These are phyloP conservation scores for Medakamo hakoo DNA, from an alignment of 139 green algal species.

Conservation along the genomic window DNA sequence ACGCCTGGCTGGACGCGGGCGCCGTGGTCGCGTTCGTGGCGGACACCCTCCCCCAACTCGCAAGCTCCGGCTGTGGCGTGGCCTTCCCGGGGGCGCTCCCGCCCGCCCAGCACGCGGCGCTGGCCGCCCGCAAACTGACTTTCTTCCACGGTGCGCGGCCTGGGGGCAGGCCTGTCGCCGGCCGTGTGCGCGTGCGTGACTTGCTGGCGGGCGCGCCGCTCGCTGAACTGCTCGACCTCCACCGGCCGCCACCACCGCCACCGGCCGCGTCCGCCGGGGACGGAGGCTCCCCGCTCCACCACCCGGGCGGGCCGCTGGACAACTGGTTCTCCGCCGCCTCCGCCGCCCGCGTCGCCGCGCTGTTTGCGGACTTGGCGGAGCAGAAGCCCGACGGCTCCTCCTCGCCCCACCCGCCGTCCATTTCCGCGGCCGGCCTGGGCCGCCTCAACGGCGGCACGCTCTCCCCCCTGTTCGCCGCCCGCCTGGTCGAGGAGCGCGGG, in stretches of 20 bases:
- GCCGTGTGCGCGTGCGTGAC: neutral
- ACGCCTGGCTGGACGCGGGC: neutral
- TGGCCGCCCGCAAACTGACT: neutral
- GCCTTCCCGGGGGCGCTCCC: neutral
- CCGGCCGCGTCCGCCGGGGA: neutral
- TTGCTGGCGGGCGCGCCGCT: neutral
- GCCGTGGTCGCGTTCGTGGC: neutral
- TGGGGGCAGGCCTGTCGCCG: no score
- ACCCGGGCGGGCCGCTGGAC: neutral
- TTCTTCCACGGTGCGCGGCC: neutral
- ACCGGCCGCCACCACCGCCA: no score
- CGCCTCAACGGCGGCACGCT: neutral
- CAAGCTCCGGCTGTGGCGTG: neutral
- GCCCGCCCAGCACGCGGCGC: neutral
- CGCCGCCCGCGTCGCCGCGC: no score
- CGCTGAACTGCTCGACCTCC: neutral
- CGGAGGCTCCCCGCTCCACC: neutral
- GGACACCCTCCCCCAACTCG: neutral
- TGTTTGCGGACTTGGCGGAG: neutral
- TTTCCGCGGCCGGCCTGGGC: neutral
- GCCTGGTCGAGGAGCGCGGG: neutral
- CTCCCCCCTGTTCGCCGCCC: neutral
- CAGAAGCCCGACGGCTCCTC: no score
- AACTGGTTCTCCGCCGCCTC: neutral
- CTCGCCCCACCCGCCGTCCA: no score